Evolutionary conservation across 805 yeast species (phyloP).

Genomic region (Metschnikowia lachancei): DNA sequence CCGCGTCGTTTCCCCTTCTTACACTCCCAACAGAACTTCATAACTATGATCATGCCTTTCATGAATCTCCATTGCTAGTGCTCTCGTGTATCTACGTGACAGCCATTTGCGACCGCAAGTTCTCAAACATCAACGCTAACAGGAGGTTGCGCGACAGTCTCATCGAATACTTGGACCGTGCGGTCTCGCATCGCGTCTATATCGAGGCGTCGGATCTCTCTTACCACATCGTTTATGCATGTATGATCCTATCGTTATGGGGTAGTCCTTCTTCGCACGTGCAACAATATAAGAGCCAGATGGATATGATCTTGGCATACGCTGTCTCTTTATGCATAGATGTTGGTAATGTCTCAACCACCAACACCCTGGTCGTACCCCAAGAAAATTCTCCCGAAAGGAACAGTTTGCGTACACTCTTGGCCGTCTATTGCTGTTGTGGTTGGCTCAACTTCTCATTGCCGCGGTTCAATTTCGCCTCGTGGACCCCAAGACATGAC

Average conservation of each 20-base stretch:
- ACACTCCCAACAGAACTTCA: slow-evolving; percentile 36
- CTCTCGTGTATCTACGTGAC: slow-evolving; percentile 47
- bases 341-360: slow-evolving; percentile 30
- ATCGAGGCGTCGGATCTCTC: slow-evolving; percentile 44
- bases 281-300: slow-evolving; percentile 53
- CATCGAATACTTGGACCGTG: slow-evolving; percentile 44
- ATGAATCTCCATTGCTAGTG: slow-evolving; percentile 44
- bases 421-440: slow-evolving; percentile 50
- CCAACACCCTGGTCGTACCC: neutral
- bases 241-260: slow-evolving; percentile 50
- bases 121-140: slow-evolving; percentile 9
- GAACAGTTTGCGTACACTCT: slow-evolving; percentile 38
- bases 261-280: slow-evolving; percentile 50
- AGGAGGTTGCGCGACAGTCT: slow-evolving; percentile 43
- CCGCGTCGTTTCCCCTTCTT: slow-evolving; percentile 49
- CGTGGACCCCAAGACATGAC: slow-evolving; percentile 47
- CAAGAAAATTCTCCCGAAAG: slow-evolving; percentile 25
- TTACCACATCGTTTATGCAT: slow-evolving; percentile 40
- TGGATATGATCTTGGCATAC: slow-evolving; percentile 45
- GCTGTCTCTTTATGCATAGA: slow-evolving; percentile 50
- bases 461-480: slow-evolving; percentile 49
- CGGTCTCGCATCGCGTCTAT: slow-evolving; percentile 43
- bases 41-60: slow-evolving; percentile 40
- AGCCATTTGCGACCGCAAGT: slow-evolving; percentile 40
- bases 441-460: slow-evolving; percentile 51